A percentile compares a stretch with the other conserved stretches of the same genome.
Conservation (phyloP, 2,329 filamentous ascomycete genomes). For the Paracoccidioides lutzii region DNA sequence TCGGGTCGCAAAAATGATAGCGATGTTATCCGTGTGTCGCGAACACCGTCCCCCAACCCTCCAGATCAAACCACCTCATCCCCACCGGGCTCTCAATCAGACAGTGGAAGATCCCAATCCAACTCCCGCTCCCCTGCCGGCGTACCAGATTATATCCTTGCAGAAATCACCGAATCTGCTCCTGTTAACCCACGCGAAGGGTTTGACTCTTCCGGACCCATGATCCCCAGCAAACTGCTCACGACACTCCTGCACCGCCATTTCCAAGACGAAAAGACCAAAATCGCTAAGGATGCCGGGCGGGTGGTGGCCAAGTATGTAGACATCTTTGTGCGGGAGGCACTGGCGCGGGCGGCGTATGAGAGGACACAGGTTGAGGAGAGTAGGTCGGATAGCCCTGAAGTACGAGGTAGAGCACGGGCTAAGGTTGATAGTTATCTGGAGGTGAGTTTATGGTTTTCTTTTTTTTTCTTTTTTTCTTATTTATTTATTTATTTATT, state of each 20-base stretch:
- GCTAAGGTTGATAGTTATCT: slow-evolving; percentile 46
- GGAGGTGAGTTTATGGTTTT: slow-evolving; percentile 44
- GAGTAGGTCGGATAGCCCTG: slow-evolving; percentile 20
- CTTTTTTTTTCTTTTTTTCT: neutral
- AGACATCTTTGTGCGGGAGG: slow-evolving; percentile 82
- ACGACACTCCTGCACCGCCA: slow-evolving; percentile 68
- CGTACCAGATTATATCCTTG: slow-evolving; percentile 37
- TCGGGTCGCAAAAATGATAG: slow-evolving; percentile 3
- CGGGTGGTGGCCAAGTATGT: slow-evolving; percentile 69
- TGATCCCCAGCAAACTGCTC: slow-evolving; percentile 61
- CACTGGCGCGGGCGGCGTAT: slow-evolving; percentile 63
- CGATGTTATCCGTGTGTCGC: slow-evolving; percentile 4
- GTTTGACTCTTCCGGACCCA: slow-evolving; percentile 23
- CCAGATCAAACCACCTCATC: neutral
- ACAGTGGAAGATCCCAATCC: neutral
- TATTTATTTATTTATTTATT: neutral
- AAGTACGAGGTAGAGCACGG: slow-evolving; percentile 16
- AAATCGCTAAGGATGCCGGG: slow-evolving; percentile 66
- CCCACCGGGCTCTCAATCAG: slow-evolving; percentile 4
- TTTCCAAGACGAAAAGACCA: slow-evolving; percentile 57
- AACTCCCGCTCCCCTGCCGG: slow-evolving; percentile 14
- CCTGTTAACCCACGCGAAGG: slow-evolving; percentile 15
- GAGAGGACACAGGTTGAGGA: slow-evolving; percentile 44
- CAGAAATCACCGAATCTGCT: slow-evolving; percentile 26
- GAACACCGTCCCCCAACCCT: neutral